Percentiles rank a stretch among this genome's conserved stretches.
Conservation (phyloP, 169 alveolate species). For the Plasmodium adleri region DNA sequence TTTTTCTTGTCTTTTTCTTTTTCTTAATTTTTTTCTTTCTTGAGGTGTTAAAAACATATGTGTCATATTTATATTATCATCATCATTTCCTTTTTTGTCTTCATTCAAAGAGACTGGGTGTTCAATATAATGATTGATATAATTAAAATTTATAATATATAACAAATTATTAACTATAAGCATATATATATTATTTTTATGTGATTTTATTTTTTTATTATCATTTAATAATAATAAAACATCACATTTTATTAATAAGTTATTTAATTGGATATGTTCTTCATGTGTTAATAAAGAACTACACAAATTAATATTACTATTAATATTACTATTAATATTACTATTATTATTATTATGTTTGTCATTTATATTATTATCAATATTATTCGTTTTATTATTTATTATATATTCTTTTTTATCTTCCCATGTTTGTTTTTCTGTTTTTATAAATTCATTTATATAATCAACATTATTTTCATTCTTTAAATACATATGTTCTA, state of each 20-base stretch:
- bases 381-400: neutral
- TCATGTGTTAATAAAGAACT: neutral
- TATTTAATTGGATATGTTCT: conserved; percentile 1
- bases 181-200: no score
- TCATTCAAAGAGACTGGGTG: conserved; percentile 91
- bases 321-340: neutral
- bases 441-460: conserved; percentile 47
- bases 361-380: neutral
- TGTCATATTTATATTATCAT: conserved; percentile 70
- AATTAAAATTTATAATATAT: conserved; percentile 77
- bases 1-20: conserved; percentile 90
- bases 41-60: conserved; percentile 85
- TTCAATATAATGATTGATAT: conserved; percentile 86
- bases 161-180: conserved; percentile 38
- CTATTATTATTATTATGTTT: neutral
- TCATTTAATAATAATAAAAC: conserved; percentile 64
- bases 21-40: conserved; percentile 88
- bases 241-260: conserved; percentile 29
- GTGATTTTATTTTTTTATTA: neutral
- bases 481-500: neutral
- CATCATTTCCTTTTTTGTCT: conserved; percentile 58
- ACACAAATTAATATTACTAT: neutral
- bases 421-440: conserved; percentile 32
- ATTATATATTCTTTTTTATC: neutral
- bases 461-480: conserved; percentile 59